Conservation (phyloP, 2,329 filamentous ascomycete species). For the Epichloe bromicola region DNA sequence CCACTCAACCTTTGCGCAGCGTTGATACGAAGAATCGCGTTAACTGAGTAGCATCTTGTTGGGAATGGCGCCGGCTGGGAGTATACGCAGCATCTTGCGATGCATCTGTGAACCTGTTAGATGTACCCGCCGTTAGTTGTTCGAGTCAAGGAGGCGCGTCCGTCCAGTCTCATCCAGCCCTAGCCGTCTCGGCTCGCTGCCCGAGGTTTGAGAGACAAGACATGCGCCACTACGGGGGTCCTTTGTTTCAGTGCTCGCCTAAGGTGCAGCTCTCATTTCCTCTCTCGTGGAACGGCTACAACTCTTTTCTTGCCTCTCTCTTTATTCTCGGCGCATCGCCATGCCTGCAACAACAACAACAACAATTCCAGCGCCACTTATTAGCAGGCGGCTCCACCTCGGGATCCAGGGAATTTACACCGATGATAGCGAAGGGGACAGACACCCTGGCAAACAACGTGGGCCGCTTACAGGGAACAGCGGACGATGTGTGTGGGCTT, state of each 20-base stretch:
- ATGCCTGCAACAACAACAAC: not conserved
- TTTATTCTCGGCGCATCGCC: not conserved
- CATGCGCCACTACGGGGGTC: not conserved
- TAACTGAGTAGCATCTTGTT: too few species aligned
- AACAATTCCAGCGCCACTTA: not conserved
- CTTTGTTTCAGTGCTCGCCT: not conserved
- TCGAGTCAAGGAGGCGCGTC: too few species aligned
- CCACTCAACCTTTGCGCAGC: not conserved
- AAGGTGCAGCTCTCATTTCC: too few species aligned
- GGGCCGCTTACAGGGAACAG: slow-evolving; percentile 1
- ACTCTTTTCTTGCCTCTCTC: not conserved
- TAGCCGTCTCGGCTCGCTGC: not conserved
- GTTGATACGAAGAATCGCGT: too few species aligned
- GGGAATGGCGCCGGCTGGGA: too few species aligned
- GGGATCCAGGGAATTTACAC: slow-evolving; percentile 7
- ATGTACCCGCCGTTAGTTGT: too few species aligned
- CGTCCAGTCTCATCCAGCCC: not conserved
- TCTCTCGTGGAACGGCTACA: too few species aligned
- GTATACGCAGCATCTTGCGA: too few species aligned
- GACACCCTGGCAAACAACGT: slow-evolving; percentile 4
- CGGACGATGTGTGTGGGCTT: not conserved
- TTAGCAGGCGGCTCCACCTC: slow-evolving; percentile 2
- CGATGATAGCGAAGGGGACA: slow-evolving; percentile 1
- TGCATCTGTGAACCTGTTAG: too few species aligned
- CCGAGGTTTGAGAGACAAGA: not conserved